Conservation (phyloP, 805 yeast species). For the Candida lessepsii region DNA sequence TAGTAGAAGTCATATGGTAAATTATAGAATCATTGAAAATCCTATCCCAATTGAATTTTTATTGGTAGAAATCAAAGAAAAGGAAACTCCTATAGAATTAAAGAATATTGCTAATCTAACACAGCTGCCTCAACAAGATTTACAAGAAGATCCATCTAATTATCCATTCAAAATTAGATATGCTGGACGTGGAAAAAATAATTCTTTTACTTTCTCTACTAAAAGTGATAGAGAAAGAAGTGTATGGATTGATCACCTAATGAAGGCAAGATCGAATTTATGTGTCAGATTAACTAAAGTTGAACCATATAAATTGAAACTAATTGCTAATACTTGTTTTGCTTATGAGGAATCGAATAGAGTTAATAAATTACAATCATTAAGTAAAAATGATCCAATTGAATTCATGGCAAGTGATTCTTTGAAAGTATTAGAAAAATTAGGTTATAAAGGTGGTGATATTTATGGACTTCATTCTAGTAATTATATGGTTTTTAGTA, state of each 20-base stretch:
- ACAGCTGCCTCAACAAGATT: constrained; percentile 17
- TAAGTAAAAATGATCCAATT: constrained; percentile 52
- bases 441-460: constrained; percentile 27
- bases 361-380: constrained; percentile 51
- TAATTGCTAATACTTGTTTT: constrained; percentile 58
- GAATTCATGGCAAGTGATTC: constrained; percentile 31
- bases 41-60: constrained; percentile 64
- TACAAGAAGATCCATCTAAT: constrained; percentile 28
- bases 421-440: constrained; percentile 16
- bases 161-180: constrained; percentile 54
- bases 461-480: constrained; percentile 23
- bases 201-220: constrained; percentile 52
- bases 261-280: constrained; percentile 23
- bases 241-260: constrained; percentile 48
- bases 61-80: constrained; percentile 48
- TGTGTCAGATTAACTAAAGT: constrained; percentile 30
- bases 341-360: constrained; percentile 58
- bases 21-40: constrained; percentile 46
- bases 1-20: constrained; percentile 28
- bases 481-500: constrained; percentile 31
- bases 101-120: constrained; percentile 20
- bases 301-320: constrained; percentile 55
- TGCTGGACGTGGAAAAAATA: constrained; percentile 53
- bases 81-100: constrained; percentile 19
- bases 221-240: constrained; percentile 49